Base-by-base conservation (phyloP, 192 early-diverging fungal genomes). In the Kappamyces sp. region DNA sequence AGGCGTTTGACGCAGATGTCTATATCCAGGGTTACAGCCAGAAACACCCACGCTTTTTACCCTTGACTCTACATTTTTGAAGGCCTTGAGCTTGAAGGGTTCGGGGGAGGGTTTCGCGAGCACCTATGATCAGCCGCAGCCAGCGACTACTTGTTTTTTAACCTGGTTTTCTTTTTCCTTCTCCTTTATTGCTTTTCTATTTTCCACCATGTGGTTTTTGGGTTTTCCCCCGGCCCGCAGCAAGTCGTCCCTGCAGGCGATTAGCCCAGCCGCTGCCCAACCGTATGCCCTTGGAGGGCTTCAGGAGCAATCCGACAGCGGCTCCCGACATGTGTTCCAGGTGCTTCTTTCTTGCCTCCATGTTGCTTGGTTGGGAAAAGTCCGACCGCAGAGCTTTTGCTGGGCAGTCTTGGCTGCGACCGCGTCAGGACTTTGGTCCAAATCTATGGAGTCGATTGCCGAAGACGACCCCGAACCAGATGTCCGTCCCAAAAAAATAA, bases 141-240 rank as follows among this genome's bases (percentile, higher is more conserved):
- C 34, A 65, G 29, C 41, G 14, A 45, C 42, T 46, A 72, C 69
- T 41, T 63, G 38, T 42, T 68, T 62, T 45, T 67, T 63, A 5
- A 45, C 47, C 42, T 68, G 45, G 22, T 69, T 69, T 7, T 49
- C 63, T 29, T 53, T 58, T 47, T 74, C 64, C 41, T 72, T 11
- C n/a, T 66, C 61, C 42, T 65, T 70, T 9, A 77, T 36, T n/a
- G 51, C 14, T 12, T 54, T 47, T 36, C 64, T 59, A 57, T 81
- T 81, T 49, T 73, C 75, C 40, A 60, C 68, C 4, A 35, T 22
- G 51, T 80, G 78, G 55, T 80, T 71, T 54, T 80, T 80, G 5
- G 78, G 78, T 47, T 52, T 70, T 30, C 69, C 69, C 2, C 78
- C 78, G 31, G 61, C 40, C 15, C 66, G 63, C 40, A 67, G 32